These are phyloP conservation scores for Podospora australis DNA, from an alignment of 495 filamentous ascomycete species.

Conservation along the genomic window DNA sequence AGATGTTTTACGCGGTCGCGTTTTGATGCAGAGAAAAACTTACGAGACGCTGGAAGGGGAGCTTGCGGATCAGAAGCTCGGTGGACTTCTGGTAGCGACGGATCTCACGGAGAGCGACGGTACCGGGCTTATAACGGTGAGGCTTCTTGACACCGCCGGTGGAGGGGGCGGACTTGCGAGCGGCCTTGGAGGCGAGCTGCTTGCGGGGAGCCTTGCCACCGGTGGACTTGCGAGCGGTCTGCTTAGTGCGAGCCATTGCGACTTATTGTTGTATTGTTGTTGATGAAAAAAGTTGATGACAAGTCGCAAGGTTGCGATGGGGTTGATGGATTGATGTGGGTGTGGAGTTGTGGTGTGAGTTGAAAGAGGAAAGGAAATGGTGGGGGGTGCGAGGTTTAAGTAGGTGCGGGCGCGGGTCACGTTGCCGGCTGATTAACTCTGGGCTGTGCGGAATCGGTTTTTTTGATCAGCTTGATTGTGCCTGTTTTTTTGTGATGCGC, in stretches of 20 bases:
- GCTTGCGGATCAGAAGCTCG: slow-evolving; percentile 99
- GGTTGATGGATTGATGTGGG: slow-evolving; percentile 30
- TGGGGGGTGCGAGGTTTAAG: slow-evolving; percentile 45
- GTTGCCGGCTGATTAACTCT: slow-evolving; percentile 41
- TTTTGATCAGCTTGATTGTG: slow-evolving; percentile 22
- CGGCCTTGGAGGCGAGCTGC: slow-evolving; percentile 65
- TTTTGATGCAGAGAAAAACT: slow-evolving; percentile 19
- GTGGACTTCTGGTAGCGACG: slow-evolving; percentile 99
- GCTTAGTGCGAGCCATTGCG: slow-evolving; percentile 98
- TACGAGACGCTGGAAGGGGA: slow-evolving; percentile 98
- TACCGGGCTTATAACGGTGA: slow-evolving; percentile 99
- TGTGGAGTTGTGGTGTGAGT: slow-evolving; percentile 31
- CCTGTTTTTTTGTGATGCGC: slow-evolving; percentile 27
- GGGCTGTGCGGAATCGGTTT: too few species aligned
- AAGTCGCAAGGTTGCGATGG: slow-evolving; percentile 27
- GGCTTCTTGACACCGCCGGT: slow-evolving; percentile 97
- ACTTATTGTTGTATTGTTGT: slow-evolving; percentile 44
- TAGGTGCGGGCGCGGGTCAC: slow-evolving; percentile 26
- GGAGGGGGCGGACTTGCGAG: slow-evolving; percentile 51
- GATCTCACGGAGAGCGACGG: slow-evolving; percentile 99
- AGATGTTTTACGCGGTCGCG: slow-evolving; percentile 5
- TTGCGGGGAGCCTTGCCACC: slow-evolving; percentile 99
- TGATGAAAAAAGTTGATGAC: slow-evolving; percentile 37
- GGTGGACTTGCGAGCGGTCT: slow-evolving; percentile 99
- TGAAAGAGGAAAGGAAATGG: slow-evolving; percentile 43